Percentiles rank a stretch among this genome's conserved stretches.
phyloP scores from a whole-genome alignment of 306 rosid species.

The Senna tora region DNA sequence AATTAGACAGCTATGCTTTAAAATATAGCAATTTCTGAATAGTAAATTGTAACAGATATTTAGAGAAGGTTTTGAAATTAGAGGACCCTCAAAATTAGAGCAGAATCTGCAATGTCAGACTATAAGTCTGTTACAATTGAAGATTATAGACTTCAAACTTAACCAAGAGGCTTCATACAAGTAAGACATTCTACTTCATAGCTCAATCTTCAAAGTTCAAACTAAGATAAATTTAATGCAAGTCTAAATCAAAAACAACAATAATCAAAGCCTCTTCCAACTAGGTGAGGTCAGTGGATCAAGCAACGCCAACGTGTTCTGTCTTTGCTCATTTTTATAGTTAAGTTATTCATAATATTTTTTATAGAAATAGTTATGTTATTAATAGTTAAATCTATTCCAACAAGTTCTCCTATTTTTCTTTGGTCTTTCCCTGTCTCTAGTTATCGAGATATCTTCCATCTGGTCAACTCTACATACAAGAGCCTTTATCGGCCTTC shows the following conservation, averaged over 20 bases:
- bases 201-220: not conserved
- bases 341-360: too few species aligned
- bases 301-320: too few species aligned
- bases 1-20: conserved; percentile 19
- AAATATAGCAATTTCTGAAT: not conserved
- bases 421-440: too few species aligned
- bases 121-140: not conserved
- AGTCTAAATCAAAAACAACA: conserved; percentile 1
- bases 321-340: too few species aligned
- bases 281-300: too few species aligned
- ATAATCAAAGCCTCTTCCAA: too few species aligned
- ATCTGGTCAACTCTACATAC: too few species aligned
- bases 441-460: too few species aligned
- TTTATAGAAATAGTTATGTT: too few species aligned
- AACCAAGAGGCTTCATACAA: not conserved
- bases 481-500: too few species aligned
- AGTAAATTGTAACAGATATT: not conserved
- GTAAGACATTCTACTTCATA: not conserved
- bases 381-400: too few species aligned
- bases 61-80: not conserved
- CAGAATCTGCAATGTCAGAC: not conserved
- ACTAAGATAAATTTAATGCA: not conserved
- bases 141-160: not conserved
- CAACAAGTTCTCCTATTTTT: too few species aligned
- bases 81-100: not conserved